phyloP scores from a whole-genome alignment of 169 alveolate genomes.

The Eimeria praecox region DNA sequence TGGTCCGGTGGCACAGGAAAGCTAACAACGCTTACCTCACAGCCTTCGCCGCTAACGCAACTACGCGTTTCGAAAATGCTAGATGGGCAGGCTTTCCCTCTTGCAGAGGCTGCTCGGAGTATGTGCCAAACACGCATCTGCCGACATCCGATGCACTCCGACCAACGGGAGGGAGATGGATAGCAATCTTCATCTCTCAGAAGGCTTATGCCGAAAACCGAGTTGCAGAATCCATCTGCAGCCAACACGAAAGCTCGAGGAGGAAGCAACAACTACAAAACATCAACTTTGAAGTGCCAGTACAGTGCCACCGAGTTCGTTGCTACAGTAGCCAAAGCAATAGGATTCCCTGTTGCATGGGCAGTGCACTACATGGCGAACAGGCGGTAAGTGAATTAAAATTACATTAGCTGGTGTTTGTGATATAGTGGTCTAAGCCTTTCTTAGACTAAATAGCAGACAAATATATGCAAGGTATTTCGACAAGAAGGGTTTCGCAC shows the following conservation, averaged over 20 bases:
- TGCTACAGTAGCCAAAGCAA: not conserved
- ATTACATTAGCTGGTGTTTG: not conserved
- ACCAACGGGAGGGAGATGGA: slow-evolving; percentile 76
- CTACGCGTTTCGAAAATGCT: slow-evolving; percentile 62
- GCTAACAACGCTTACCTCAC: slow-evolving; percentile 56
- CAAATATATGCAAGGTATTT: not conserved
- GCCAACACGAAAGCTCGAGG: not conserved
- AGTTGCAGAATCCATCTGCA: slow-evolving; percentile 50
- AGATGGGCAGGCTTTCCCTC: slow-evolving; percentile 58
- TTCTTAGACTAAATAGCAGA: not conserved
- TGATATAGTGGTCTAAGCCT: not conserved
- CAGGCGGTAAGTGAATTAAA: not conserved
- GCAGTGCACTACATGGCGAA: not conserved
- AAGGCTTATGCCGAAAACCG: slow-evolving; percentile 59
- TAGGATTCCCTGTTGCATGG: not conserved
- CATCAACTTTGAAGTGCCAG: not conserved
- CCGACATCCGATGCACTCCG: slow-evolving; percentile 72
- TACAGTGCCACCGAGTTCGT: not conserved
- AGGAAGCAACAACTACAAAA: not conserved
- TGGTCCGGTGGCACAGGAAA: slow-evolving; percentile 71
- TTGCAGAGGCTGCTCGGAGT: slow-evolving; percentile 68
- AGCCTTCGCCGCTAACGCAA: slow-evolving; percentile 53
- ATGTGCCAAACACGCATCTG: slow-evolving; percentile 73
- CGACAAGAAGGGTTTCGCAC: not conserved
- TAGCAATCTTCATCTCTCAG: slow-evolving; percentile 55